Evolutionary conservation across 164 flowering plant species (phyloP), one percentile per base, ranked within the genome.

Genomic region (Platanus orientalis): DNA sequence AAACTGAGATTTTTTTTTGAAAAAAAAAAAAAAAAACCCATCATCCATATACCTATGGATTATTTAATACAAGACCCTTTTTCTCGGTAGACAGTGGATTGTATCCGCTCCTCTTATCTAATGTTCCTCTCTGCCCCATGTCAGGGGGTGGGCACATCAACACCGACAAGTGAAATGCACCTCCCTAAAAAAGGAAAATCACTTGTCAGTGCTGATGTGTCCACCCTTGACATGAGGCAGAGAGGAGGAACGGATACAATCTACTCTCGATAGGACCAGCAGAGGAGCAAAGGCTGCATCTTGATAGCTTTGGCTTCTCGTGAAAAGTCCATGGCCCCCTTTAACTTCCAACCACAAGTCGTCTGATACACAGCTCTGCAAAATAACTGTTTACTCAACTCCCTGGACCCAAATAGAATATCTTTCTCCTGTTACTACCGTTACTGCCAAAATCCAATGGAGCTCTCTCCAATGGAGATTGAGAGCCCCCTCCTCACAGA

Each of bases 351-450:
- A 55, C n/a, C n/a, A n/a, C n/a, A n/a, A n/a, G n/a, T n/a, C n/a
- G n/a, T n/a, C n/a, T n/a, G n/a, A n/a, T 61, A 32, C 23, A 61
- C 54, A 61, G 57, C 45, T 56, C 49, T 59, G 23, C 27, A 27
- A 66, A 12, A 26, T 58, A 58, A 39, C 56, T 66, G 63, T 51
- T 53, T 40, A 27, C 40, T 23, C 55, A 54, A 53, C 54, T 39
- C 17, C 44, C 40, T n/a, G n/a, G n/a, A n/a, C 21, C 29, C 20
- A 24, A 23, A 36, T 34, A 34, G 10, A n/a, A 30, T 26, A 60
- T n/a, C 48, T 39, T 57, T 58, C 57, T 66, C 26, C 32, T 30
- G 42, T 16, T 16, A n/a, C 65, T 52, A n/a, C 44, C 16, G 4
- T 45, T 12, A 21, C 11, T n/a, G 19, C 47, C 60, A 32, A 30